phyloP scores from a whole-genome alignment of 768 basidiomycete genomes.

The Calocera viscosa region DNA sequence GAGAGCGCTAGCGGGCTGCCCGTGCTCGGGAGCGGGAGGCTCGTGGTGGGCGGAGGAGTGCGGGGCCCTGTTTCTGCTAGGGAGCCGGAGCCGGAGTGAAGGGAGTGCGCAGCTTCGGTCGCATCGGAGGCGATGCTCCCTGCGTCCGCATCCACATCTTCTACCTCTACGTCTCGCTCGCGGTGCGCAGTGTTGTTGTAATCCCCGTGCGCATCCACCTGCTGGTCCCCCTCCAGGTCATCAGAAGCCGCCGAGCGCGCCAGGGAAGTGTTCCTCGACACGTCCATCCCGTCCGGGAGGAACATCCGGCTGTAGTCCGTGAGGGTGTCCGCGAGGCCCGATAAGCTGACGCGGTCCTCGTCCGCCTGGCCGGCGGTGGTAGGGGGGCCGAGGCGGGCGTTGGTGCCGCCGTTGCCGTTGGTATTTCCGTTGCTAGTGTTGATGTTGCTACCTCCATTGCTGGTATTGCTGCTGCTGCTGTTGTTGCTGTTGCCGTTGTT shows the following conservation, averaged over 20 bases:
- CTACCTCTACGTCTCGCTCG: neutral
- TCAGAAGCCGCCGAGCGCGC: neutral
- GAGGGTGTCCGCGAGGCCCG: neutral
- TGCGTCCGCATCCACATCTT: neutral
- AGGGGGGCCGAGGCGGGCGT: neutral
- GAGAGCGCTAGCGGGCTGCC: neutral
- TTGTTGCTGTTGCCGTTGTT: neutral
- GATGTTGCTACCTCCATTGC: neutral
- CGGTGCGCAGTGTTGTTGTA: neutral
- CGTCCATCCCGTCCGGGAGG: neutral
- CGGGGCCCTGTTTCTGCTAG: neutral
- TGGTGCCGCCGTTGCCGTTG: neutral
- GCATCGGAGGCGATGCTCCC: slow-evolving; percentile 5
- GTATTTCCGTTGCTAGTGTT: neutral
- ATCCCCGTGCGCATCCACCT: neutral
- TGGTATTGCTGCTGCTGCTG: neutral
- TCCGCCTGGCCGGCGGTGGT: neutral
- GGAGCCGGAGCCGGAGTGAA: neutral
- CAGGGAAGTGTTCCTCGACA: neutral
- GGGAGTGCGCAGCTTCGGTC: neutral
- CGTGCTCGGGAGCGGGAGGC: neutral
- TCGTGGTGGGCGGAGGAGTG: neutral
- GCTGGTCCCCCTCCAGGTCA: neutral
- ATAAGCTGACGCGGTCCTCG: neutral
- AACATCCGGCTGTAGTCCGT: slow-evolving; percentile 4